Base-by-base conservation (phyloP, 805 yeast species). In the Metschnikowia picachoensis region DNA sequence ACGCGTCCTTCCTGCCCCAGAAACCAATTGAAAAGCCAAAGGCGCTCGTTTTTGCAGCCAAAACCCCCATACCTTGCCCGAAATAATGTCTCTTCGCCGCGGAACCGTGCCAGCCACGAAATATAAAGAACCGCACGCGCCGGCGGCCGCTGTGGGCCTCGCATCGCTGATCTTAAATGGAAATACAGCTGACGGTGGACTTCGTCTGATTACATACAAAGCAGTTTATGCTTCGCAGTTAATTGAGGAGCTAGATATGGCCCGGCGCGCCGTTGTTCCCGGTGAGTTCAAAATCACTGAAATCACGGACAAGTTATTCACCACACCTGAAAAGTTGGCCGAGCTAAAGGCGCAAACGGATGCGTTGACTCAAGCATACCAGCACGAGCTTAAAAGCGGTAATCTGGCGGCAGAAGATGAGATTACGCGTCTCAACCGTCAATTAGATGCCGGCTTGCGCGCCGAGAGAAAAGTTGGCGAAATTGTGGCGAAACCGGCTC, bases 161-260 rank as follows among this genome's bases (percentile, higher is more conserved):
- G 64, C 65, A 4, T 70, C 74, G 4, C 67, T 73, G 1, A 64
- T 72, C 1, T 56, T 68, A 37, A 66, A 67, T 44, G 77, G 76
- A 6, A 57, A 66, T 16, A 71, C 76, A 0, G 60, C 57, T 15
- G 73, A 70, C 49, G 74, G 73, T 4, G 77, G 77, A 11, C 60
- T 72, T 30, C 60, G 60, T 29, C 67, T 73, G 3, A 58, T 72
- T 45, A 70, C 76, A 3, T 71, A 67, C 56, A 72, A 72, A 49
- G 64, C 75, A 4, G 61, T 70, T 15, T 65, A 60, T 27, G 68
- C 69, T 41, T 66, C 66, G 35, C 59, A 60, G 41, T 63, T 63
- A 34, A 67, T 67, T 17, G 75, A 71, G 39, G 66, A 62, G 41
- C 51, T 60, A 36, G 71, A 68, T 44, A 56, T 63, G 55, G 61